Evolutionary conservation across 192 early-diverging fungal species (phyloP).

Genomic region (Coemansia guatemalensis): DNA sequence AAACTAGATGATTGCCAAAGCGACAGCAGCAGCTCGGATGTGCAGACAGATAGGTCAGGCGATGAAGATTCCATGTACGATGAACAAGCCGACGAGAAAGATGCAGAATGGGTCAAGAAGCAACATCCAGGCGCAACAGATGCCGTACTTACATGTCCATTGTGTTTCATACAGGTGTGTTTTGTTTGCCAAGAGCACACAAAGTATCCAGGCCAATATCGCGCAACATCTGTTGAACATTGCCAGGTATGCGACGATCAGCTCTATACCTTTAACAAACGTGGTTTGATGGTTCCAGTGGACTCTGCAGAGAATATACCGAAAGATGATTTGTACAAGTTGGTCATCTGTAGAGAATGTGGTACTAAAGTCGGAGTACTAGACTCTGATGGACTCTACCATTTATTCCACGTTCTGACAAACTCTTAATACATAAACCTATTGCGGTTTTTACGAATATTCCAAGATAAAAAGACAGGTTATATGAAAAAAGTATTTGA

Average conservation of each 20-base stretch:
- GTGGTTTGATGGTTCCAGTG: slow-evolving; percentile 14
- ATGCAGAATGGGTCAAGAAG: slow-evolving; percentile 23
- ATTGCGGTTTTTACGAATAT: too few relatives aligned
- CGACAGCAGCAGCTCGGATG: background rate
- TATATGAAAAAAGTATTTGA: too few relatives aligned
- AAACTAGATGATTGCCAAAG: background rate
- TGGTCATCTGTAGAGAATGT: slow-evolving; percentile 38
- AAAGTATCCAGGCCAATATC: slow-evolving; percentile 31
- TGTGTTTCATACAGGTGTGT: slow-evolving; percentile 47
- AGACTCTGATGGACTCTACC: slow-evolving; percentile 25
- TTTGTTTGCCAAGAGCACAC: slow-evolving; percentile 44
- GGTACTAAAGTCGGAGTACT: slow-evolving; percentile 36
- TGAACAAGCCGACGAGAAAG: slow-evolving; percentile 19
- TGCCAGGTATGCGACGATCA: slow-evolving; percentile 12
- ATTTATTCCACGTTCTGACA: slow-evolving; percentile 37
- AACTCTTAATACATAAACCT: background rate
- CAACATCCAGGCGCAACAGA: slow-evolving; percentile 31
- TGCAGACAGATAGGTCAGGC: background rate
- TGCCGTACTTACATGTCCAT: slow-evolving; percentile 45
- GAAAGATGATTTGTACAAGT: slow-evolving; percentile 7
- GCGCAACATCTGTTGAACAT: slow-evolving; percentile 26
- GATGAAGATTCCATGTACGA: slow-evolving; percentile 22
- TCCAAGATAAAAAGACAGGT: too few relatives aligned
- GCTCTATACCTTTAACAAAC: slow-evolving; percentile 19
- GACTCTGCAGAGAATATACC: background rate